phyloP scores from a whole-genome alignment of 1,284 basidiomycete species.

The Apiotrichum laibachii region DNA sequence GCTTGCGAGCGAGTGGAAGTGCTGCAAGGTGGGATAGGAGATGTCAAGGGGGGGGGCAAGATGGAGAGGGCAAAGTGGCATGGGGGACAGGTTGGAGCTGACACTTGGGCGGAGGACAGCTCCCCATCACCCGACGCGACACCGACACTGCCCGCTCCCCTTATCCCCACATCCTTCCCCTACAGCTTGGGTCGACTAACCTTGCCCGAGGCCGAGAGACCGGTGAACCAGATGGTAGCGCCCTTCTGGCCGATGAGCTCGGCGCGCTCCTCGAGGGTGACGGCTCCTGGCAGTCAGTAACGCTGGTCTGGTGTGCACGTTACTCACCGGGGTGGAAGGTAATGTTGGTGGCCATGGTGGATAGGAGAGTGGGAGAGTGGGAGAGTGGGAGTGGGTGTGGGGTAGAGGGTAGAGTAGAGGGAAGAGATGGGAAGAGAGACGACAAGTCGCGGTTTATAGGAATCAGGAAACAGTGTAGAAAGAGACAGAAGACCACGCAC shows the following conservation, averaged over 20 bases:
- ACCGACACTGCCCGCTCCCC: background rate
- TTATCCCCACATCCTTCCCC: background rate
- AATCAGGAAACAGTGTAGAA: no score
- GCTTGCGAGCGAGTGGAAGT: background rate
- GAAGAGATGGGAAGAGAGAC: background rate
- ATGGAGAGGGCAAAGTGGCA: no score
- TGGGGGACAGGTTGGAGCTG: no score
- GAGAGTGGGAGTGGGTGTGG: no score
- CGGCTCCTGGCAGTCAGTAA: conserved; percentile 63
- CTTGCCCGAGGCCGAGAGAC: conserved; percentile 85
- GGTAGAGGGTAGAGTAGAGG: background rate
- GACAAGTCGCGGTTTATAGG: no score
- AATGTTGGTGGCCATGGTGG: conserved; percentile 80
- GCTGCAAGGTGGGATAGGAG: background rate
- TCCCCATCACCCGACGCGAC: no score
- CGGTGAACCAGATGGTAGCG: conserved; percentile 92
- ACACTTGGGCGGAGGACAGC: no score
- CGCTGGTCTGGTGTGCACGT: no score
- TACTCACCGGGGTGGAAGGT: conserved; percentile 69
- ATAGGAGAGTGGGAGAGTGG: no score
- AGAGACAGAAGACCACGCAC: no score
- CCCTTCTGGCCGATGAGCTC: conserved; percentile 73
- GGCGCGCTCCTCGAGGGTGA: conserved; percentile 65
- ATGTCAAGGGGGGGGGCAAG: background rate
- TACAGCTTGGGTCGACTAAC: conserved; percentile 42